Evolutionary conservation across 2,329 filamentous ascomycete genomes (phyloP).

Genomic region (Calycina marina): DNA sequence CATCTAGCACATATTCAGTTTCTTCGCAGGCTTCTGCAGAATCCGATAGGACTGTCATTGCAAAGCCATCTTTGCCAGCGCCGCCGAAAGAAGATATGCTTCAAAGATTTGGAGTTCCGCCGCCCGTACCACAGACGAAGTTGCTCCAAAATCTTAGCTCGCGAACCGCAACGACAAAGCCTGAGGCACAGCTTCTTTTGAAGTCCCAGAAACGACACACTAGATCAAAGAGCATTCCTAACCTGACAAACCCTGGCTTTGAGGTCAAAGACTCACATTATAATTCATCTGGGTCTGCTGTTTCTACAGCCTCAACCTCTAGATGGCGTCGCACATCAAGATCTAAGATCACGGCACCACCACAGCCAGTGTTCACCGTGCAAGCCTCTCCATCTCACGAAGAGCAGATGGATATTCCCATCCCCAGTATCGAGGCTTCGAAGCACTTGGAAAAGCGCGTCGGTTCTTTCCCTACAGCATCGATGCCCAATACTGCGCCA

Average conservation of each 20-base stretch:
- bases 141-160: too few species aligned
- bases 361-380: constrained; percentile 10
- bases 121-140: too few species aligned
- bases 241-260: too few species aligned
- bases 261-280: neutral
- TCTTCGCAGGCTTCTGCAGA: constrained; percentile 2
- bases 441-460: constrained; percentile 12
- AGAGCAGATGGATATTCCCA: constrained; percentile 11
- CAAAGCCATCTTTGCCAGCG: constrained; percentile 9
- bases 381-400: constrained; percentile 13
- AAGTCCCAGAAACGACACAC: neutral
- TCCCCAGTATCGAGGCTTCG: constrained; percentile 9
- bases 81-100: constrained; percentile 5
- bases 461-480: constrained; percentile 10
- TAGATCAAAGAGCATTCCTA: neutral
- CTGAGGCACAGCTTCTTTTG: neutral
- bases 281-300: neutral
- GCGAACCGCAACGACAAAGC: too few species aligned
- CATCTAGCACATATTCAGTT: constrained; percentile 7
- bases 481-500: constrained; percentile 13
- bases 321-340: neutral
- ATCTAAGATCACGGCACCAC: neutral
- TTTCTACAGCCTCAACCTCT: neutral
- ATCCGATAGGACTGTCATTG: constrained; percentile 6
- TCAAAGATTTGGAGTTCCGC: too few species aligned